Conservation (phyloP, 345 rosid species). For the Dovyalis caffra region DNA sequence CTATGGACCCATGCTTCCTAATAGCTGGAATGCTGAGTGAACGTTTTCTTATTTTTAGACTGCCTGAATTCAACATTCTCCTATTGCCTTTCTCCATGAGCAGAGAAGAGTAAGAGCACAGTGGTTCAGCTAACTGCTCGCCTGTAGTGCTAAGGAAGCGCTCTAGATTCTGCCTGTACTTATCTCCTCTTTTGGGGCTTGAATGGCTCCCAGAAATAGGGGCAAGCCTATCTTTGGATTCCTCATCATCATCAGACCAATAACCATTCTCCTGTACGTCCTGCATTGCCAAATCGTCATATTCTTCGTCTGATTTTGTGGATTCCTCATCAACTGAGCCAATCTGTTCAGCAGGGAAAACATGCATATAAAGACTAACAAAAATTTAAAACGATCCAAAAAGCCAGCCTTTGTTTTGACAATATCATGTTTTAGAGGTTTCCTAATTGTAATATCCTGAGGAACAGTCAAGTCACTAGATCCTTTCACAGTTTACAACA, state of each 20-base stretch:
- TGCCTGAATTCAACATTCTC: slow-evolving; percentile 31
- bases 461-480: background rate
- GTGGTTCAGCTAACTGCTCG: slow-evolving; percentile 46
- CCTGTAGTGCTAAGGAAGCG: slow-evolving; percentile 45
- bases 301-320: slow-evolving; percentile 93
- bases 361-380: background rate
- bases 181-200: slow-evolving; percentile 34
- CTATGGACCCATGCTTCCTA: slow-evolving; percentile 46
- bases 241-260: slow-evolving; percentile 57
- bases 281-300: slow-evolving; percentile 90
- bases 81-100: slow-evolving; percentile 43
- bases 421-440: background rate
- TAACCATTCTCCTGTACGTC: slow-evolving; percentile 65
- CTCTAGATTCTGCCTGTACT: slow-evolving; percentile 58
- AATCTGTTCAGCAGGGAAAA: slow-evolving; percentile 41
- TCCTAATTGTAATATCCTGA: background rate
- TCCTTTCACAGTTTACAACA: background rate
- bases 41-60: slow-evolving; percentile 52
- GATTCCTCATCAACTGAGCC: slow-evolving; percentile 98
- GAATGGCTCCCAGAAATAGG: slow-evolving; percentile 12
- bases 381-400: background rate
- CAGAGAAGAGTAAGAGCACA: slow-evolving; percentile 44
- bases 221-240: slow-evolving; percentile 30
- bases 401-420: background rate
- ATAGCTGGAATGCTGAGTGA: slow-evolving; percentile 82